These are phyloP conservation scores for Paecilomyces sp. DNA, from an alignment of 2,329 filamentous ascomycete genomes.

Conservation along the genomic window DNA sequence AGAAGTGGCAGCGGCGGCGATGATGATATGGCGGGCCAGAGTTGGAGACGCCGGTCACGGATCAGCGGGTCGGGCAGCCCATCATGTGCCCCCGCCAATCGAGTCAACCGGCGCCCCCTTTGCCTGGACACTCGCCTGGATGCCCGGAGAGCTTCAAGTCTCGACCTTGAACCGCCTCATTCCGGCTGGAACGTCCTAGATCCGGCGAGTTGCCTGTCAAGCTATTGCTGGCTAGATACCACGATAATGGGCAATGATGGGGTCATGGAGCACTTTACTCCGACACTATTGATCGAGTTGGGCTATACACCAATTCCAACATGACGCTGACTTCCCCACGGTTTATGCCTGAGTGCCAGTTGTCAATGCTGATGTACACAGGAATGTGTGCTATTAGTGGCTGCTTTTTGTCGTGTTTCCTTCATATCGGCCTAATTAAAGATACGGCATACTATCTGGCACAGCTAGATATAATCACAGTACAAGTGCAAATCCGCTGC, in stretches of 20 bases:
- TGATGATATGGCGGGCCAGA: constrained; percentile 1
- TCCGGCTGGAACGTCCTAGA: background rate
- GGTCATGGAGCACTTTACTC: background rate
- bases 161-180: background rate
- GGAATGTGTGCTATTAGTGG: background rate
- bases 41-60: background rate
- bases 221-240: background rate
- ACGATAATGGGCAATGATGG: background rate
- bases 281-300: background rate
- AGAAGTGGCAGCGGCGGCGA: constrained; percentile 1
- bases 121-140: background rate
- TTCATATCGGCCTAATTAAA: background rate
- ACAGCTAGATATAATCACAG: background rate
- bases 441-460: background rate
- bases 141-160: background rate
- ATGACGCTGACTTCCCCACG: background rate
- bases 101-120: background rate
- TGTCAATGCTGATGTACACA: background rate
- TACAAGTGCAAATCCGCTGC: background rate
- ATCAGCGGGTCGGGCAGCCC: background rate
- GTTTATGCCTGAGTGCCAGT: background rate
- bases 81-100: constrained; percentile 6
- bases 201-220: background rate
- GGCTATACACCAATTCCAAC: background rate
- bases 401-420: background rate